These are phyloP conservation scores for Pyrenochaeta sp. DNA, from an alignment of 2,329 filamentous ascomycete species.

Conservation along the genomic window DNA sequence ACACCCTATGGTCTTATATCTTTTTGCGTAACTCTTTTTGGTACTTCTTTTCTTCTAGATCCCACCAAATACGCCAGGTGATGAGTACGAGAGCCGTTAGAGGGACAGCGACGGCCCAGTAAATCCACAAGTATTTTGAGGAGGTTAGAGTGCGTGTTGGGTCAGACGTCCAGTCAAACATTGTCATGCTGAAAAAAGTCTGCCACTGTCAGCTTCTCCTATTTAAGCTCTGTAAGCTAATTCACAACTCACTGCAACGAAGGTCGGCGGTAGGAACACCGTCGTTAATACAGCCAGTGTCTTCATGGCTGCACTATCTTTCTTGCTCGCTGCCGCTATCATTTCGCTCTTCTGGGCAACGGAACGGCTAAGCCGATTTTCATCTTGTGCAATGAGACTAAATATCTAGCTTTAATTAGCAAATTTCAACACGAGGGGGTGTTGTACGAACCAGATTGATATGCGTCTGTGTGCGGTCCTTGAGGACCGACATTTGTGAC, in stretches of 20 bases:
- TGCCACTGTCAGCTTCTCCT: neutral
- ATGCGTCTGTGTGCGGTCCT: slow-evolving; percentile 16
- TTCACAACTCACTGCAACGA: slow-evolving; percentile 41
- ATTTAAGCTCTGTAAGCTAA: neutral
- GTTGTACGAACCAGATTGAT: slow-evolving; percentile 12
- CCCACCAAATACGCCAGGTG: slow-evolving; percentile 11
- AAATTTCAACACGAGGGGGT: no score
- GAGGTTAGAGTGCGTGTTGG: neutral
- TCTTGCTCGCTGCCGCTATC: slow-evolving; percentile 26
- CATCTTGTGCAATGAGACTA: slow-evolving; percentile 23
- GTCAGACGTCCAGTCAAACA: slow-evolving; percentile 15
- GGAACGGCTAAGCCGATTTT: slow-evolving; percentile 15
- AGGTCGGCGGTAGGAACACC: slow-evolving; percentile 53
- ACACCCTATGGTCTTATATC: neutral
- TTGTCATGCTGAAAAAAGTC: slow-evolving; percentile 15
- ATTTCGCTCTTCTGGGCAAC: slow-evolving; percentile 16
- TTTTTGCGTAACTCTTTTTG: neutral
- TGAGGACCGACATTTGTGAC: slow-evolving; percentile 6
- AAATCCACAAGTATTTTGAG: slow-evolving; percentile 20
- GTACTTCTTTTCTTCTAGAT: slow-evolving; percentile 3
- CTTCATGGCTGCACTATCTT: slow-evolving; percentile 50
- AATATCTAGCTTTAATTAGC: slow-evolving; percentile 5
- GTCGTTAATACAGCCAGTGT: slow-evolving; percentile 53
- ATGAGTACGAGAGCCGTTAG: slow-evolving; percentile 8
- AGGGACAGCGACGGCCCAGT: slow-evolving; percentile 17